phyloP scores from a whole-genome alignment of 2,329 filamentous ascomycete genomes.

The Claviceps africana region DNA sequence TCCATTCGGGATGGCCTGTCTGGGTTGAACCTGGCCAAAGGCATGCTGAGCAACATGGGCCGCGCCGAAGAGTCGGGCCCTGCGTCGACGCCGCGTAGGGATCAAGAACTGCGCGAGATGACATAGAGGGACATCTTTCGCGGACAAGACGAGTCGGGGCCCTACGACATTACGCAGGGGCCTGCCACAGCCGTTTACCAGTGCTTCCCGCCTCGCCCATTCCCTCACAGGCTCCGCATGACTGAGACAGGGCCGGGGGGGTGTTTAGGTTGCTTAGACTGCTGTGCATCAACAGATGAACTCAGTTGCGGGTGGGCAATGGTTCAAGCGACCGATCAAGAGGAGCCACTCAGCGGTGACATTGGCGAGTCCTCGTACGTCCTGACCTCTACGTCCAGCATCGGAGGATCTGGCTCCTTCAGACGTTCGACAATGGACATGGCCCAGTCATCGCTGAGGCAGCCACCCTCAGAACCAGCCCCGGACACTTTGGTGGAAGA shows the following conservation, averaged over 20 bases:
- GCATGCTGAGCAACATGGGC: slow-evolving; percentile 24
- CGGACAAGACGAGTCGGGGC: slow-evolving; percentile 13
- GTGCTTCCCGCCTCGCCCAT: slow-evolving; percentile 1
- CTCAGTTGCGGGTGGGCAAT: slow-evolving; percentile 7
- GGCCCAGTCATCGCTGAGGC: background rate
- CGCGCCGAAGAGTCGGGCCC: slow-evolving; percentile 12
- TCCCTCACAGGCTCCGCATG: background rate
- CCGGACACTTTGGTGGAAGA: background rate
- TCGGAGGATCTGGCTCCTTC: background rate
- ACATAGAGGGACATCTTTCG: slow-evolving; percentile 29
- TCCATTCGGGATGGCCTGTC: slow-evolving; percentile 34
- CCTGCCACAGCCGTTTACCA: slow-evolving; percentile 11
- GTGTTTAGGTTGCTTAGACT: background rate
- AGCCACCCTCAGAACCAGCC: background rate
- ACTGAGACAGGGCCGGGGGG: background rate
- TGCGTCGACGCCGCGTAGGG: slow-evolving; percentile 15
- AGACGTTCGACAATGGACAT: background rate
- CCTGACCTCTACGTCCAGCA: background rate
- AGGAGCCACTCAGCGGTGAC: background rate
- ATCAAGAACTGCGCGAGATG: slow-evolving; percentile 33
- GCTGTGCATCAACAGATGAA: background rate
- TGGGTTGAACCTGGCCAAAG: slow-evolving; percentile 34
- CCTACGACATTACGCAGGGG: slow-evolving; percentile 21
- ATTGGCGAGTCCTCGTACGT: background rate
- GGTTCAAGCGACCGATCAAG: slow-evolving; percentile 2